Evolutionary conservation across 192 early-diverging fungal species (phyloP), one percentile per base, ranked within the genome.

Genomic region (Entophlyctis luteolus): DNA sequence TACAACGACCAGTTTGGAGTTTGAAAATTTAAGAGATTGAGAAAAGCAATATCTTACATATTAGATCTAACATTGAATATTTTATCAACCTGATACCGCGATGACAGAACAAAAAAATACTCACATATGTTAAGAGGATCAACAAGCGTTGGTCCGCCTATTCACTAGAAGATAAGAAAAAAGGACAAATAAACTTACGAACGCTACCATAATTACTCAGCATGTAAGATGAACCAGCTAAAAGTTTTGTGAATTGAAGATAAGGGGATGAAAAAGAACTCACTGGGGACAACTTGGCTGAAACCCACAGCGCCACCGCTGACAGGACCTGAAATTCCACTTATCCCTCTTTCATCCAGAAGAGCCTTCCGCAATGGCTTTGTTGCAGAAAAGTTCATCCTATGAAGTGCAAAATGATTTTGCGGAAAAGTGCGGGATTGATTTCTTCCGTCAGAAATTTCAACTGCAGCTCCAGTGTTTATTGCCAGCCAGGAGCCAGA

Each of bases 221-320:
- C 56, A 56, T 68, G 42, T 58, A 68, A 1, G 54, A 33, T 2
- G 67, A 59, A 25, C 67, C 67, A 32, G 67, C 67, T 68, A 35
- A 22, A 25, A 42, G 37, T 59, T 42, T 23, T 56, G 25, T 20
- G 25, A 39, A 16, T 36, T 59, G 4, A 59, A 12, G n/a, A 12
- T 42, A 12, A 12, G 39, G 39, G 39, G 39, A 42, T 12, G n/a
- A 42, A 42, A 42, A 42, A 42, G 39, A 42, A 42, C 57, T 34
- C 12, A 59, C 57, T 59, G 20, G 57, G 57, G 20, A 20, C 20
- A 23, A 34, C n/a, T 37, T 39, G 57, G n/a, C 57, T 42, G 29
- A 39, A 12, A 23, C 57, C 57, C 20, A 42, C 29, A 4, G 45
- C 16, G 12, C 57, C 57, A 59, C 37, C 57, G 45, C 45, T 28